These are phyloP conservation scores for Dillenia turbinata DNA, from an alignment of 164 flowering plant species.

Conservation along the genomic window DNA sequence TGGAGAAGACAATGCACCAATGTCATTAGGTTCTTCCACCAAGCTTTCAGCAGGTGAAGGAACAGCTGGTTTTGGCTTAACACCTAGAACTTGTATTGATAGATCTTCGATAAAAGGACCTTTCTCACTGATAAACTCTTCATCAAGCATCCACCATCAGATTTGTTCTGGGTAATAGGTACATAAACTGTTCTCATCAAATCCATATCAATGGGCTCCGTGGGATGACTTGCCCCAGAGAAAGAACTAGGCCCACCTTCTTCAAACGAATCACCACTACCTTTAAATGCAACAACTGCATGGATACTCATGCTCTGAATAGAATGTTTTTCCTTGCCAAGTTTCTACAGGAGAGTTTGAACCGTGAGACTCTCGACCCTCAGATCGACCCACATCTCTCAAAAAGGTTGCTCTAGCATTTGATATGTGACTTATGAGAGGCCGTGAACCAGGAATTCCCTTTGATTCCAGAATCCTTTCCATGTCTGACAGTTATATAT, in stretches of 20 bases:
- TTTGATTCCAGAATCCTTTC: constrained; percentile 44
- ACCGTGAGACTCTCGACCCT: constrained; percentile 19
- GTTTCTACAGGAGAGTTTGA: constrained; percentile 26
- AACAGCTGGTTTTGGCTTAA: constrained; percentile 34
- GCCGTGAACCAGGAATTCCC: constrained; percentile 25
- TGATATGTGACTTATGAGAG: constrained; percentile 12
- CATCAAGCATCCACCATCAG: constrained; percentile 53
- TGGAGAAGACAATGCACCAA: constrained; percentile 40
- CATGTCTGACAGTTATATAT: constrained; percentile 32
- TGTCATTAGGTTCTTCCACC: constrained; percentile 57
- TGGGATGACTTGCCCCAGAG: constrained; percentile 83
- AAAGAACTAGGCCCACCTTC: constrained; percentile 60
- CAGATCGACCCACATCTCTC: constrained; percentile 18
- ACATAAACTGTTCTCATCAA: constrained; percentile 62
- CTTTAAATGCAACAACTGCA: constrained; percentile 36
- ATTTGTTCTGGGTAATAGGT: too few relatives aligned
- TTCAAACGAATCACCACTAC: constrained; percentile 46
- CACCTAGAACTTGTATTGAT: constrained; percentile 36
- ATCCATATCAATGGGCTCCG: constrained; percentile 79
- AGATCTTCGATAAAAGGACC: constrained; percentile 68
- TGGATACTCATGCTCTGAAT: constrained; percentile 33
- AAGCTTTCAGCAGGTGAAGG: constrained; percentile 54
- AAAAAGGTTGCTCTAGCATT: constrained; percentile 15
- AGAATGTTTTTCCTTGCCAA: constrained; percentile 56
- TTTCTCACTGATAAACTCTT: constrained; percentile 66